Evolutionary conservation across 306 rosid genomes (phyloP), one percentile per base, ranked within the genome.

Genomic region (Lithocarpus polystachyus): DNA sequence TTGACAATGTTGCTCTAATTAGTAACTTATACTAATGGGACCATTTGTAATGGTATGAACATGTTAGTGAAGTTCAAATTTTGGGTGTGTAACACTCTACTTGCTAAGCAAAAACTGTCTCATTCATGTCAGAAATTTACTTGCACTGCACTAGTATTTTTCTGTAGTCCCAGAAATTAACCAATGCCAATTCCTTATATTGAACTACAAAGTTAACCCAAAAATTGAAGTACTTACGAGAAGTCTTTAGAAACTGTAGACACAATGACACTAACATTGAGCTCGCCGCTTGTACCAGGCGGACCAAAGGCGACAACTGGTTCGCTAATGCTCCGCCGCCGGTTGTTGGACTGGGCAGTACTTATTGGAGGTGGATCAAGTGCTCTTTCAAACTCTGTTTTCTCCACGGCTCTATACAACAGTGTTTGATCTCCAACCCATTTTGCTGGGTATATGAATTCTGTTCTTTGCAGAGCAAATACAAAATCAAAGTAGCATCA

Each of bases 391-490:
- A 77, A 61, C 61, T 94, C 99, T 20, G 77, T 77, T 80, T 68
- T 93, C 85, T 93, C 90, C 33, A 90, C 91, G 23, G 96, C 94
- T 82, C 97, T 77, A 74, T 91, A 95, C 59, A 93, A 52, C 40
- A 89, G n/a, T 37, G 91, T 93, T 83, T 95, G 94, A 81, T 91
- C 98, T 83, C 99, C 97, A 73, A 93, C 97, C 99, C 98, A 95
- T 64, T 78, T 87, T 55, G 86, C 89, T 33, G 99, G 99, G 84
- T 93, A 95, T 88, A 95, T 87, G 57, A 95, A 93, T 77, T 92
- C 96, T 93, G 89, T 77, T 0, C 15, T 69, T 72, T 71, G 52
- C 77, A 74, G 48, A 28, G 29, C 48, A 33, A 60, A 17, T 35
- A 6, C 14, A 23, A 20, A 68, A 70, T 56, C 11, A 35, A n/a